Conservation (phyloP, 2,329 filamentous ascomycete genomes). For the Tolypocladium pustulatum region DNA sequence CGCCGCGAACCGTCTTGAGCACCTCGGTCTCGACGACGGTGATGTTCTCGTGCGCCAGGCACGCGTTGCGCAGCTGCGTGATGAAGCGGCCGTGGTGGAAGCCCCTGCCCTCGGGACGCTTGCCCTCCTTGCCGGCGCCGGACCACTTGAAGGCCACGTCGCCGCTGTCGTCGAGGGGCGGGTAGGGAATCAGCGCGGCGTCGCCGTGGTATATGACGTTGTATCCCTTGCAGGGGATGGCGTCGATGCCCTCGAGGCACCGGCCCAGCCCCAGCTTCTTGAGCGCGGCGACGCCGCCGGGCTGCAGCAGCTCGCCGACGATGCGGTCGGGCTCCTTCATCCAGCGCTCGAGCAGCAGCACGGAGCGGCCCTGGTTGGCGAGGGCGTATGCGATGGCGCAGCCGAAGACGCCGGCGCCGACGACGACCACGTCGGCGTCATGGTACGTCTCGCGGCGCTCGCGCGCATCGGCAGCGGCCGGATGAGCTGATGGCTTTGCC, state of each 20-base stretch:
- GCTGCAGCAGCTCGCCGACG: slow-evolving; percentile 89
- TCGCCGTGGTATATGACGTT: slow-evolving; percentile 74
- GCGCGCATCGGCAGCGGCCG: slow-evolving; percentile 27
- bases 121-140: slow-evolving; percentile 22
- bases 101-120: slow-evolving; percentile 55
- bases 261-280: slow-evolving; percentile 68
- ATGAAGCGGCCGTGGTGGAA: slow-evolving; percentile 98
- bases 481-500: background rate
- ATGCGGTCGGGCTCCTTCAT: slow-evolving; percentile 92
- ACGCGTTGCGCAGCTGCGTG: slow-evolving; percentile 65
- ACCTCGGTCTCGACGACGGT: slow-evolving; percentile 87
- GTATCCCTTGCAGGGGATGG: slow-evolving; percentile 74
- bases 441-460: slow-evolving; percentile 42
- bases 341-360: slow-evolving; percentile 79
- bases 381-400: slow-evolving; percentile 78
- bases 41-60: slow-evolving; percentile 68
- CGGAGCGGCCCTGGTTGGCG: slow-evolving; percentile 80
- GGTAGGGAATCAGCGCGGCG: slow-evolving; percentile 69
- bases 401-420: slow-evolving; percentile 84
- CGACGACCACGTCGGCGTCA: slow-evolving; percentile 75
- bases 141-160: slow-evolving; percentile 25
- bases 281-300: slow-evolving; percentile 76
- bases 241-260: slow-evolving; percentile 83
- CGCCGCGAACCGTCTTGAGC: slow-evolving; percentile 60
- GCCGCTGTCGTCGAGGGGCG: slow-evolving; percentile 43